Evolutionary conservation across 192 early-diverging fungal species (phyloP).

Genomic region (Coemansia sp.): DNA sequence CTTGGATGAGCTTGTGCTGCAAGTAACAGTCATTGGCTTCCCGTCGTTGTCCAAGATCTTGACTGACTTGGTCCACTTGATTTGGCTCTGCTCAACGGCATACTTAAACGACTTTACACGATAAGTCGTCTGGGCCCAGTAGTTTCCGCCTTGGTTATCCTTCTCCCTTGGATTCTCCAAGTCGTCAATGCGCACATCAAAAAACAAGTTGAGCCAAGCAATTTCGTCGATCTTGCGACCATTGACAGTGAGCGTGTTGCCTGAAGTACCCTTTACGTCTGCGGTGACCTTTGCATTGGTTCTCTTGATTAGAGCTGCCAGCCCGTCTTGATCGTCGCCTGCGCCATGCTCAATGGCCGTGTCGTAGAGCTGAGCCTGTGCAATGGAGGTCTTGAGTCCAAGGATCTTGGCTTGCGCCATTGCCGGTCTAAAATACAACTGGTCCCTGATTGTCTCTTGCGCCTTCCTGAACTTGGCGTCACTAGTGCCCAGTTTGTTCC

Average conservation of each 20-base stretch:
- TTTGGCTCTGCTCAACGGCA: constrained; percentile 21
- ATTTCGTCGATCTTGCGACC: constrained; percentile 43
- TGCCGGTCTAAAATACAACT: constrained; percentile 47
- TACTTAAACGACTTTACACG: constrained; percentile 57
- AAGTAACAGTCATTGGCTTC: constrained; percentile 3
- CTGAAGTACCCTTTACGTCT: constrained; percentile 14
- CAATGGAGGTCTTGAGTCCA: constrained; percentile 36
- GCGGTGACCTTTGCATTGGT: constrained; percentile 24
- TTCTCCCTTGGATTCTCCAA: constrained; percentile 45
- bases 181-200: constrained; percentile 37
- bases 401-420: constrained; percentile 31
- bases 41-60: constrained; percentile 44
- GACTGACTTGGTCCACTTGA: constrained; percentile 31
- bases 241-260: constrained; percentile 41
- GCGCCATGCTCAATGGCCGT: constrained; percentile 50
- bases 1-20: background rate
- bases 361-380: constrained; percentile 58
- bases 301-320: constrained; percentile 27
- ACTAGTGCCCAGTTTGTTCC: constrained; percentile 38
- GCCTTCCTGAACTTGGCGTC: constrained; percentile 47
- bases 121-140: constrained; percentile 50
- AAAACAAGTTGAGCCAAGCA: constrained; percentile 50
- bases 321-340: constrained; percentile 40
- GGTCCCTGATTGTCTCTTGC: constrained; percentile 41
- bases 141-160: constrained; percentile 29